Percentiles rank a stretch among this genome's conserved stretches.
phyloP scores from a whole-genome alignment of 2,329 filamentous ascomycete species.

The Clathrospora elynae region DNA sequence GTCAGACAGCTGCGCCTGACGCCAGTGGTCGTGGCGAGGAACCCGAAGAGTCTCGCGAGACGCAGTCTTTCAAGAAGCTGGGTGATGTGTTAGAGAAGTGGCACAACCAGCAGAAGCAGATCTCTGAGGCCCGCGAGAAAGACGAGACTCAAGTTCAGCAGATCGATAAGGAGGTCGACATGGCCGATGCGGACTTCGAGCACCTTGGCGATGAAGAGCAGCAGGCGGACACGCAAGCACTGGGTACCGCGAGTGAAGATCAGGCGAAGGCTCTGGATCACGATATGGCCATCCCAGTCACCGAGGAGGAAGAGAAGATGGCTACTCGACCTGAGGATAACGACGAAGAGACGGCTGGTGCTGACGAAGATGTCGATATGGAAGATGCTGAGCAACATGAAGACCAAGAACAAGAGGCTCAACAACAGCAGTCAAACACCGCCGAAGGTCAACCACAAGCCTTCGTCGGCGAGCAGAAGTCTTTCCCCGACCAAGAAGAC shows the following conservation, averaged over 20 bases:
- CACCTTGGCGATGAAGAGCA: constrained; percentile 85
- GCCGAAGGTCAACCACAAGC: constrained; percentile 48
- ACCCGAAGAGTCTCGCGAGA: constrained; percentile 51
- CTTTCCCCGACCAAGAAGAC: constrained; percentile 39
- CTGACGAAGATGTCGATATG: constrained; percentile 49
- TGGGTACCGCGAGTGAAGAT: constrained; percentile 86
- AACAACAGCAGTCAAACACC: constrained; percentile 34
- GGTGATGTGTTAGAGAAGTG: constrained; percentile 91
- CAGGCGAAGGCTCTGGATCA: constrained; percentile 86
- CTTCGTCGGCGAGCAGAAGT: constrained; percentile 53
- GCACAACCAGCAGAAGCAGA: constrained; percentile 87
- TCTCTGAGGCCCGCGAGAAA: constrained; percentile 57
- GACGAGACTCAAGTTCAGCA: constrained; percentile 57
- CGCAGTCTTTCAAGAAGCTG: constrained; percentile 88
- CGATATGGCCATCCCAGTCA: constrained; percentile 79
- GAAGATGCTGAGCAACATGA: constrained; percentile 47
- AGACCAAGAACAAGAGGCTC: constrained; percentile 32
- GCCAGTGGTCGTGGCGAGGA: constrained; percentile 46
- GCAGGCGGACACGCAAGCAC: constrained; percentile 84
- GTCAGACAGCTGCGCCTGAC: constrained; percentile 43
- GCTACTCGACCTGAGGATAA: constrained; percentile 43
- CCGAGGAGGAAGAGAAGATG: constrained; percentile 54
- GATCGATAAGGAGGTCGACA: constrained; percentile 66
- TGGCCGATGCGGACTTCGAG: constrained; percentile 84
- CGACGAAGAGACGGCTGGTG: constrained; percentile 32